Conservation (phyloP, 1,284 basidiomycete species). For the Fomitopsis palustris region DNA sequence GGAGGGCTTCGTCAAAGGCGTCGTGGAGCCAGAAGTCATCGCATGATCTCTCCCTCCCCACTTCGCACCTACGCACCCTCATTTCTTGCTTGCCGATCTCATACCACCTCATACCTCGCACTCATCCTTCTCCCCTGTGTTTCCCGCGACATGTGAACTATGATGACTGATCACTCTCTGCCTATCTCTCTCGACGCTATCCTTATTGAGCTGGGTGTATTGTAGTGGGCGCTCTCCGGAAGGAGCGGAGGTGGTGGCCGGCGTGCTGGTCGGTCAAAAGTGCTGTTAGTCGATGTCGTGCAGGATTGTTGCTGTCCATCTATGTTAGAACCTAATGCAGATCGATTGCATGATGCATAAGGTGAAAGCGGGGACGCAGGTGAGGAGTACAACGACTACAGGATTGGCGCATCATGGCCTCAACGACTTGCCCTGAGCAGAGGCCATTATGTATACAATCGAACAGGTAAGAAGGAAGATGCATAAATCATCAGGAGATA, state of each 20-base stretch:
- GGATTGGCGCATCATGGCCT: too few species aligned
- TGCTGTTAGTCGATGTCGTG: background rate
- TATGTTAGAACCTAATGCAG: background rate
- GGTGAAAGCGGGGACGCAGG: too few species aligned
- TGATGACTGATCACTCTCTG: background rate
- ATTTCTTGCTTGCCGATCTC: background rate
- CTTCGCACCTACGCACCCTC: background rate
- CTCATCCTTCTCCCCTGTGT: background rate
- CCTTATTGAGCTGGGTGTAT: conserved; percentile 2
- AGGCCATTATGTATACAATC: too few species aligned
- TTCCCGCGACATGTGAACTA: too few species aligned
- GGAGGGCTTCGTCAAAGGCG: conserved; percentile 37
- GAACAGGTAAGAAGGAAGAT: too few species aligned
- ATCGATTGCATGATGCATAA: too few species aligned
- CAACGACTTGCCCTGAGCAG: too few species aligned
- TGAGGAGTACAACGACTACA: too few species aligned
- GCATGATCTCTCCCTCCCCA: background rate
- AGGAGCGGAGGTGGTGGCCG: too few species aligned
- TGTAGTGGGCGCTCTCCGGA: background rate
- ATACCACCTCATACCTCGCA: background rate
- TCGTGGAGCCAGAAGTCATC: background rate
- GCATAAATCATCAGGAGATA: too few species aligned
- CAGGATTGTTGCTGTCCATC: background rate
- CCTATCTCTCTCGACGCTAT: background rate
- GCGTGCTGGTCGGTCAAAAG: background rate